Evolutionary conservation across 441 rosid genomes (phyloP).

Genomic region (Populus hybrid): DNA sequence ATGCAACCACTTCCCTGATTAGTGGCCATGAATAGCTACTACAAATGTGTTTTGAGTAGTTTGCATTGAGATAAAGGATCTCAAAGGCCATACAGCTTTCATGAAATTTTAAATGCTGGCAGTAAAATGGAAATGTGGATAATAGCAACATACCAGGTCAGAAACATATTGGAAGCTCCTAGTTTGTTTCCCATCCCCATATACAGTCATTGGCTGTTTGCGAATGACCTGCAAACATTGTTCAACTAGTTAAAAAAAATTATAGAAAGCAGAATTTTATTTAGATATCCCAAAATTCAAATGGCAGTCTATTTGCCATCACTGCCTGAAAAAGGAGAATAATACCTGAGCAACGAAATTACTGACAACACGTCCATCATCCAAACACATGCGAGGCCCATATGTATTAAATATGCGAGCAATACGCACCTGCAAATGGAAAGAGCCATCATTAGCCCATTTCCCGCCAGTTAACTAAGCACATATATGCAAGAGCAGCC

Average conservation of each 20-base stretch:
- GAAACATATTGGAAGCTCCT: slow-evolving; percentile 98
- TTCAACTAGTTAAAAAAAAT: slow-evolving; percentile 7
- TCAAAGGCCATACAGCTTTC: neutral
- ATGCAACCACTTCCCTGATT: neutral
- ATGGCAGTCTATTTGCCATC: neutral
- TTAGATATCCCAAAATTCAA: neutral
- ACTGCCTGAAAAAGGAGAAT: slow-evolving; percentile 12
- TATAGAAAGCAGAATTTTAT: neutral
- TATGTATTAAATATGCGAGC: slow-evolving; percentile 97
- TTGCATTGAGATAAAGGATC: neutral
- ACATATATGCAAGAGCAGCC: neutral
- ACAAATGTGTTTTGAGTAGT: neutral
- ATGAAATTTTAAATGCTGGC: neutral
- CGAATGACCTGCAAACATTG: slow-evolving; percentile 68
- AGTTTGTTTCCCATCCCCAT: slow-evolving; percentile 99
- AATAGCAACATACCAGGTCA: slow-evolving; percentile 61
- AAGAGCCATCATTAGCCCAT: slow-evolving; percentile 12
- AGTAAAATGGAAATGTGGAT: neutral
- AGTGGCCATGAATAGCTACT: neutral
- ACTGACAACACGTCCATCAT: slow-evolving; percentile 99
- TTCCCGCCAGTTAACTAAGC: neutral
- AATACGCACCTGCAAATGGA: slow-evolving; percentile 71
- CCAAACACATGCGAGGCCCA: slow-evolving; percentile 98
- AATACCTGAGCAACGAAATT: slow-evolving; percentile 96
- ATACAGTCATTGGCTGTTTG: slow-evolving; percentile 89